Evolutionary conservation across 106 monocot genomes (phyloP), one percentile per base, ranked within the genome.

Genomic region (Cymbidium sinense): DNA sequence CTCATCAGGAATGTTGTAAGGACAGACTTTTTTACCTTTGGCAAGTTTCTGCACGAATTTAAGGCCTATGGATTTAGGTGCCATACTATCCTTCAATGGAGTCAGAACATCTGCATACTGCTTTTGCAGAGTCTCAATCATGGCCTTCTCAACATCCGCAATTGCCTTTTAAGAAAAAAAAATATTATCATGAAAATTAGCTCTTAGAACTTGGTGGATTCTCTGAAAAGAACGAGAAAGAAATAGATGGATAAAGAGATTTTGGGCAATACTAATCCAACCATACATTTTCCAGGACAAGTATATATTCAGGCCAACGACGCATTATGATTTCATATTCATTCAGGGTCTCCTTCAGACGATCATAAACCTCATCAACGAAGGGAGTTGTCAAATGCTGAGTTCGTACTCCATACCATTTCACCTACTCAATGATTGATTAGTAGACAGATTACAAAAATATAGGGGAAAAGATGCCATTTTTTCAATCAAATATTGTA

Each of bases 291-390:
- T 99, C 98, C 18, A 99, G 87, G 64, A 86, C 84, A 74, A 89
- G 82, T 30, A 82, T 90, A 78, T 99, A 99, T 50, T 99, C 98
- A 43, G 98, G 98, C 98, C 98, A 99, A 43, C 98, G 98, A 75
- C 90, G 85, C 37, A 92, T 92, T 47, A 99, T 99, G 47, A 94
- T 85, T 76, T 99, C 92, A 82, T 92, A 99, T 76, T 99, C 98
- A 28, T 83, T 92, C 39, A 99, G 70, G 64, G 87, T 94, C 5
- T 92, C 90, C 50, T 87, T 90, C 58, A 99, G 78, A 20, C 81
- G 74, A 31, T 89, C 94, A 83, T 90, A 99, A 88, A 99, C 91
- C 15, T 92, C 91, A 82, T 99, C 98, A 34, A 92, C 89, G 82
- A 99, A 99, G 31, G 98, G 98, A 55, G 94, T 99, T 31, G 98